These are phyloP conservation scores for Camelina sativa DNA, from an alignment of 345 rosid species.

Conservation along the genomic window DNA sequence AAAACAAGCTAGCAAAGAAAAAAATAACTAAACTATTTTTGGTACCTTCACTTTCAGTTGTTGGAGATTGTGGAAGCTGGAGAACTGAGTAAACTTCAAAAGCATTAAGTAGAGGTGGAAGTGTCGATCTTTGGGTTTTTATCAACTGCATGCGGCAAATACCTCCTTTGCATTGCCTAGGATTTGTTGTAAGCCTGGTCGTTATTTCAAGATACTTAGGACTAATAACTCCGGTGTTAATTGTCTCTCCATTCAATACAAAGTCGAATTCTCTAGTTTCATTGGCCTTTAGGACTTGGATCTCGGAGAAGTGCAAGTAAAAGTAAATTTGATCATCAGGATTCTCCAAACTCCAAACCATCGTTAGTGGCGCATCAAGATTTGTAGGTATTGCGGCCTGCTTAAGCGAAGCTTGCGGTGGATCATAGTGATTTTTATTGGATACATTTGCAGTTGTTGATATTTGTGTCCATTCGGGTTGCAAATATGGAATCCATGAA, in stretches of 20 bases:
- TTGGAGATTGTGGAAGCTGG: conserved; percentile 16
- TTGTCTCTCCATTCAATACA: conserved; percentile 34
- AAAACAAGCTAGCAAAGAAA: background rate
- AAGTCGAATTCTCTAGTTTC: conserved; percentile 39
- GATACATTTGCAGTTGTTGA: conserved; percentile 25
- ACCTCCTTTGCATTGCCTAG: conserved; percentile 20
- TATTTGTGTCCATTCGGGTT: conserved; percentile 29
- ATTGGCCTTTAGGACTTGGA: conserved; percentile 26
- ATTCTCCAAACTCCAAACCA: conserved; percentile 25
- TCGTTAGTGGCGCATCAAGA: conserved; percentile 6
- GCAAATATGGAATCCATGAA: conserved; percentile 34
- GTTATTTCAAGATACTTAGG: conserved; percentile 26
- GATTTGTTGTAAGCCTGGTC: conserved; percentile 20
- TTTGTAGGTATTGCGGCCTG: conserved; percentile 45
- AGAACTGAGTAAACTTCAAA: conserved; percentile 33
- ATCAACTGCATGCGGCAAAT: conserved; percentile 18
- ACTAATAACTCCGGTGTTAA: background rate
- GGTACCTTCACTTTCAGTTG: conserved; percentile 32
- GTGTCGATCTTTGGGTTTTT: conserved; percentile 32
- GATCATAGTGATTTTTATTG: conserved; percentile 29
- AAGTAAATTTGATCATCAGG: conserved; percentile 34
- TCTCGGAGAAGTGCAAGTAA: conserved; percentile 28
- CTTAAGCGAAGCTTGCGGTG: conserved; percentile 42
- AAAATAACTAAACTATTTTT: background rate
- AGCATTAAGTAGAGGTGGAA: conserved; percentile 39